Base-by-base conservation (phyloP, 129 eudicot species). In the Cynara cardunculus region DNA sequence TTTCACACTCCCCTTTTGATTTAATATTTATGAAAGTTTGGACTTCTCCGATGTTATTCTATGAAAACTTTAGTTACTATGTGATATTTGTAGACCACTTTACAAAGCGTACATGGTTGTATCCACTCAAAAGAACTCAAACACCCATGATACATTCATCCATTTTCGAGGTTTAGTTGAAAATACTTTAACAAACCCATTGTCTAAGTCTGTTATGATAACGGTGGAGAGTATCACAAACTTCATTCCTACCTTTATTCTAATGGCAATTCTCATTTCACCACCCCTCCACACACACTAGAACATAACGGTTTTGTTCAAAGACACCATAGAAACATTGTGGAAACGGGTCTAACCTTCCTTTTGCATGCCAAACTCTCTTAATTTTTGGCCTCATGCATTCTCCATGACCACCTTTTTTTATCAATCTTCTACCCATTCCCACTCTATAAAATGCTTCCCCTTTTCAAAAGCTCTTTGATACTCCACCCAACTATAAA, bases 201-300 rank as follows among this genome's bases (percentile, higher is more conserved):
- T 30, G 22, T 69, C 21, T 21, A 72, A 37, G 25, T 71, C 0
- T 37, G 37, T 37, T 32, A 28, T 32, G 59, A 37, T 44, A 72
- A 72, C 9, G 56, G 76, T 26, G 30, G 62, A 27, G 76, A 72
- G 25, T 72, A 72, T 32, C 27, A 26, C 8, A 72, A 72, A 72
- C 30, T 72, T 11, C 32, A 3, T 19, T 39, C 76, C 59, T 72
- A 22, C 0, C 30, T 22, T 2, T 27, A 25, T 26, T 32, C 19
- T 2, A 10, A 69, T 69, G 74, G 74, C 2, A 30, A 28, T 12
- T 69, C 74, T 69, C 74, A 69, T 32, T 44, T 69, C 16, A 69
- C 74, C 5, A 6, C 46, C 6, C 74, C 25, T 35, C 76, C 31
- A 37, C 76, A 72, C 8, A 72, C 76, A 32, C 59, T 62, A 11